A percentile compares a stretch with the other conserved stretches of the same genome.
Evolutionary conservation across 495 filamentous ascomycete genomes (phyloP).

Genomic region (Penicillium malachiteum): DNA sequence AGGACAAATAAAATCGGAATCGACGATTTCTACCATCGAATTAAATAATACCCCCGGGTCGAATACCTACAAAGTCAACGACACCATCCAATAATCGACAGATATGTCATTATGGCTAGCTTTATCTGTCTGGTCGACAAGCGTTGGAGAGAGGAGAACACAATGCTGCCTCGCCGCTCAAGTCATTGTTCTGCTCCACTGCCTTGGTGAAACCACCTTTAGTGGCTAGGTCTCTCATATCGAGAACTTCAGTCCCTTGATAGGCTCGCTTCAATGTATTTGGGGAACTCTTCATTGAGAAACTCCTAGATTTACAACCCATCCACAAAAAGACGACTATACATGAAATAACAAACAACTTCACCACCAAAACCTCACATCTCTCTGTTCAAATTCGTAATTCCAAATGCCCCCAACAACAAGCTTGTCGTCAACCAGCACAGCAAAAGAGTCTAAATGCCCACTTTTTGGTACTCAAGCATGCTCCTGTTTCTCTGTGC

Average conservation of each 20-base stretch:
- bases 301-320: background rate
- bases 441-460: no score
- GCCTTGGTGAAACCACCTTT: background rate
- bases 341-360: background rate
- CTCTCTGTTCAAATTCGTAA: no score
- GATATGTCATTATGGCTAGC: background rate
- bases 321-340: no score
- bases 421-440: no score
- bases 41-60: background rate
- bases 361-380: background rate
- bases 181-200: background rate
- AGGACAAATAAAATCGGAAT: constrained; percentile 26
- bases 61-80: background rate
- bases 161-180: background rate
- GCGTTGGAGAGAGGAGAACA: no score
- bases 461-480: background rate
- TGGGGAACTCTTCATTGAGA: constrained; percentile 1
- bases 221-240: background rate
- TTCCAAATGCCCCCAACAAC: no score
- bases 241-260: background rate
- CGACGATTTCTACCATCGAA: background rate
- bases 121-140: no score
- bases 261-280: background rate
- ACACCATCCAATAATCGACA: background rate
- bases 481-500: background rate